Conservation (phyloP, 441 rosid genomes). For the Kokia cookei region DNA sequence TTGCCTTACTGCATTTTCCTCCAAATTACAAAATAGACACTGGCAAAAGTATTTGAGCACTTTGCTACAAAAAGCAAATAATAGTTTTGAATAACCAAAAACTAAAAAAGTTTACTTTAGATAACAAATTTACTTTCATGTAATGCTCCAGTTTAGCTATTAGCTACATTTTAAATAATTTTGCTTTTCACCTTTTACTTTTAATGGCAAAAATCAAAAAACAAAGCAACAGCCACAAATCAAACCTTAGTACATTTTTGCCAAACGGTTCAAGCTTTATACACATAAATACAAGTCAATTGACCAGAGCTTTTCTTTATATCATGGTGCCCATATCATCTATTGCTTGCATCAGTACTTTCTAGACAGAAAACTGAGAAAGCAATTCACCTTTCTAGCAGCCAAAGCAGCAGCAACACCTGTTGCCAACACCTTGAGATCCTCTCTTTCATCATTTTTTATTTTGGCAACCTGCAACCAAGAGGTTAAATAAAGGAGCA, state of each 20-base stretch:
- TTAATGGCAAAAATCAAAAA: neutral
- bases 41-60: neutral
- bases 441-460: conserved; percentile 96
- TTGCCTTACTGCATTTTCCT: neutral
- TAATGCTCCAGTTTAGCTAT: neutral
- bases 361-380: neutral
- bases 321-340: neutral
- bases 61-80: neutral
- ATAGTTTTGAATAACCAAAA: neutral
- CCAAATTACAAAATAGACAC: neutral
- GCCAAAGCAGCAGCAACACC: conserved; percentile 99
- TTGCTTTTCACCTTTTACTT: neutral
- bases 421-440: conserved; percentile 98
- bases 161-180: neutral
- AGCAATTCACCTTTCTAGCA: conserved; percentile 77
- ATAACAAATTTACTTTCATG: neutral
- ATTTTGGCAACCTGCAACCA: conserved; percentile 80
- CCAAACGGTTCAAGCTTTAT: neutral
- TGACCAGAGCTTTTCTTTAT: neutral
- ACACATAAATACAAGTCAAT: neutral
- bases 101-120: neutral
- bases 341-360: neutral
- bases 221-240: neutral
- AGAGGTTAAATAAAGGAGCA: conserved; percentile 13
- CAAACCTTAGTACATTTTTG: neutral